Evolutionary conservation across 768 basidiomycete species (phyloP), one percentile per base, ranked within the genome.

Genomic region (Austroboletus festivus): DNA sequence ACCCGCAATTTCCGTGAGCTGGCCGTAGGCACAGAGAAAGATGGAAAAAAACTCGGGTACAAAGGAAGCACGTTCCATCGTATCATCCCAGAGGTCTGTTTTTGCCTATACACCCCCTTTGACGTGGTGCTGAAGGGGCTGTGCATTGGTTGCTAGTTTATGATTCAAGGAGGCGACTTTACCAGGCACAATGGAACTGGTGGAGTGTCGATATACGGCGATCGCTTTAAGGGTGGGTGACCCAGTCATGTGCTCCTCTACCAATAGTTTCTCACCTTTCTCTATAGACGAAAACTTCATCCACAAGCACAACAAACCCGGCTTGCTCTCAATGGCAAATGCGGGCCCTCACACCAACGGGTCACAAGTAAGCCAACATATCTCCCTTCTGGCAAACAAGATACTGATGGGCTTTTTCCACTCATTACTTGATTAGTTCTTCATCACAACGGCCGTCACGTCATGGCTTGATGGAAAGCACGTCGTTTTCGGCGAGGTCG

Each of bases 121-220:
- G n/a, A n/a, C n/a, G n/a, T n/a, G n/a, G n/a, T n/a, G n/a, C n/a
- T n/a, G n/a, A n/a, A n/a, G n/a, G n/a, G n/a, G n/a, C n/a, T n/a
- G n/a, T n/a, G n/a, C n/a, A n/a, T n/a, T n/a, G n/a, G n/a, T n/a
- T n/a, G n/a, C n/a, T 42, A 76, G 35, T 93, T 92, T 71, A 92
- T 92, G 89, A 75, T 91, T 48, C 92, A 94, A 68, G 92, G 90
- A 21, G 93, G 93, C 47, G 91, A 93, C 65, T 95, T 95, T 67
- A 86, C 84, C 6, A n/a, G 13, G 2, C n/a, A 19, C 16, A 19
- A 86, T 51, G 89, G 89, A 15, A 88, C 86, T 10, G 89, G 89
- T 51, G 89, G 89, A 41, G 87, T 83, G 69, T 86, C 83, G 21
- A 88, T 88, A 64, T 88, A 86, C 51, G 86, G 86, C 53, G 71